Evolutionary conservation across 2,329 filamentous ascomycete genomes (phyloP).

Genomic region (Zalaria sp.): DNA sequence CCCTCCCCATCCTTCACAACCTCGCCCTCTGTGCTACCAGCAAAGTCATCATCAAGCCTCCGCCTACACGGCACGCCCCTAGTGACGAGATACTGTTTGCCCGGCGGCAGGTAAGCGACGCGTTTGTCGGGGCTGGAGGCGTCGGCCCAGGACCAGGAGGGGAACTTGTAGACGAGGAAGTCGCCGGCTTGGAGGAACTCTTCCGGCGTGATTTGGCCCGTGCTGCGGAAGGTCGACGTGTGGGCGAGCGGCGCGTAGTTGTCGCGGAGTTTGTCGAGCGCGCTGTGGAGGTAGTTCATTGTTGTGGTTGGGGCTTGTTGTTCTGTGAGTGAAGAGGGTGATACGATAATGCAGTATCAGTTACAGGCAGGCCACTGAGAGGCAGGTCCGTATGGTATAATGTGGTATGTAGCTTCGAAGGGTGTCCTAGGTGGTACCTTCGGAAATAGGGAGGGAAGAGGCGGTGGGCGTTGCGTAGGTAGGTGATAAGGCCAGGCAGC

Average conservation of each 20-base stretch:
- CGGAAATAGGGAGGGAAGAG: too few relatives aligned
- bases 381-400: too few relatives aligned
- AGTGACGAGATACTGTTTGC: constrained; percentile 92
- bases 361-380: too few relatives aligned
- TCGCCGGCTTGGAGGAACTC: constrained; percentile 94
- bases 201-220: constrained; percentile 91
- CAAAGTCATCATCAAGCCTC: constrained; percentile 84
- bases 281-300: constrained; percentile 82
- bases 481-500: too few relatives aligned
- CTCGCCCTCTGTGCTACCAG: constrained; percentile 68
- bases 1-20: constrained; percentile 52
- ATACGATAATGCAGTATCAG: too few relatives aligned
- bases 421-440: too few relatives aligned
- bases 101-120: constrained; percentile 65
- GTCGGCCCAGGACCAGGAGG: constrained; percentile 92
- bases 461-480: too few relatives aligned
- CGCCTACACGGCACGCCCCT: constrained; percentile 88
- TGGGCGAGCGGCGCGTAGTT: constrained; percentile 78
- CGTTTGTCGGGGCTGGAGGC: constrained; percentile 70
- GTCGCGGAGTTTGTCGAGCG: constrained; percentile 78
- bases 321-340: too few relatives aligned
- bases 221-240: constrained; percentile 84
- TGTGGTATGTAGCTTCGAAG: too few relatives aligned
- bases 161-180: constrained; percentile 98
- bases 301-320: neutral